A percentile compares a stretch with the other conserved stretches of the same genome.
phyloP scores from a whole-genome alignment of 2,329 filamentous ascomycete species.

The Sporothrix globosa region DNA sequence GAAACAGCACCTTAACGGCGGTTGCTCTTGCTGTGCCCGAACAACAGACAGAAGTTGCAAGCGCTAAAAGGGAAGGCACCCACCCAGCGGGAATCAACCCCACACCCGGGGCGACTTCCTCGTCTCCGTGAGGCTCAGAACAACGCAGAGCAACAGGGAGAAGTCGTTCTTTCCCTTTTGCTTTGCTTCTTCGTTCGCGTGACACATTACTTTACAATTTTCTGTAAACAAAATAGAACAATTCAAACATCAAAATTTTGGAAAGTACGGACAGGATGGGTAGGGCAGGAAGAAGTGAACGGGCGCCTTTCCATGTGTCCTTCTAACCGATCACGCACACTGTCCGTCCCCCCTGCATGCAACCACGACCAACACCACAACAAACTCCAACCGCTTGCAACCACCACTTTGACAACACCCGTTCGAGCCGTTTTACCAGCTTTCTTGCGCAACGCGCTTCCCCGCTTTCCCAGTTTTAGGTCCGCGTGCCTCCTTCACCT shows the following conservation, averaged over 20 bases:
- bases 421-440: not conserved
- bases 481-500: not conserved
- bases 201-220: constrained; percentile 5
- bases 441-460: constrained; percentile 6
- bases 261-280: constrained; percentile 3
- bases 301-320: not conserved
- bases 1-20: not conserved
- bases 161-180: constrained; percentile 14
- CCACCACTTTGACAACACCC: constrained; percentile 16
- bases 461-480: constrained; percentile 25
- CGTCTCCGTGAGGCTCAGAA: constrained; percentile 22
- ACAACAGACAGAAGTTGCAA: not conserved
- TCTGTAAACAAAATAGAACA: not conserved
- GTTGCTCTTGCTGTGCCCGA: constrained; percentile 18
- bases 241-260: not conserved
- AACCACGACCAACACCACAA: constrained; percentile 1
- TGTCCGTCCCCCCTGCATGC: constrained; percentile 8
- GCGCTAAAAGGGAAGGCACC: constrained; percentile 17
- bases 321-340: constrained; percentile 12
- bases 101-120: constrained; percentile 22
- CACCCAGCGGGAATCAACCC: not conserved
- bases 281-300: not conserved
- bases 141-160: not conserved
- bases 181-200: not conserved
- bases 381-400: constrained; percentile 20